Base-by-base conservation (phyloP, 768 basidiomycete genomes). In the Serendipita indica region DNA sequence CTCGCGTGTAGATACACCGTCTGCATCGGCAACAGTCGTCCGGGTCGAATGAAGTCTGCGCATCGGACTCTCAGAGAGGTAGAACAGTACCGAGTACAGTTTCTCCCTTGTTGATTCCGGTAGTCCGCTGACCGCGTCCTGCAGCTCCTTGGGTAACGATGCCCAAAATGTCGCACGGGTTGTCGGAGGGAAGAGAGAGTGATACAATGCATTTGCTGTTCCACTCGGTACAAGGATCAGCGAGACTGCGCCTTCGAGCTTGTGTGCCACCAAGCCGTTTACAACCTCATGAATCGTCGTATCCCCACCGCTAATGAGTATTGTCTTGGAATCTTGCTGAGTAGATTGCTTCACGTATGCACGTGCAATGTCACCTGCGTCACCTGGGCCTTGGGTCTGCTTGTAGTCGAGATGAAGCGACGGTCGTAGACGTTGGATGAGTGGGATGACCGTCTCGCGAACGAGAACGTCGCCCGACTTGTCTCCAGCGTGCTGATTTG, bases 121-220 rank as follows among this genome's bases (percentile, higher is more conserved):
- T 20, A 63, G 22, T 5, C 18, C 45, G n/a, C 25, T 16, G 12
- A 39, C n/a, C 10, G 22, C 16, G 2, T 54, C 22, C 6, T 28
- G 39, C 13, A 33, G 39, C 16, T 45, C 25, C 27, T 32, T 28
- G 6, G n/a, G 25, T 18, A 30, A 30, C 10, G 27, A 20, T 13
- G 68, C 60, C 6, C 66, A 41, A 22, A 70, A 59, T 25, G 59
- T 60, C 57, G 61, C 65, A 14, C 63, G 62, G 6, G 66, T 64
- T 20, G 61, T 59, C 6, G 63, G 57, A 0, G 82, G 82, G 69
- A 86, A 93, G 28, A 91, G 70, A 4, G 87, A 82, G 3, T 79
- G 75, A 69, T 85, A 92, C 33, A 96, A 75, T 0, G 94, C 94
- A 68, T 98, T 97, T 39, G 91, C 92, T n/a, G 91, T 94, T 25